A percentile compares a stretch with the other conserved stretches of the same genome.
These are phyloP conservation scores for Groenewaldozyma sp. DNA, from an alignment of 1,139 yeast genomes.

Conservation along the genomic window DNA sequence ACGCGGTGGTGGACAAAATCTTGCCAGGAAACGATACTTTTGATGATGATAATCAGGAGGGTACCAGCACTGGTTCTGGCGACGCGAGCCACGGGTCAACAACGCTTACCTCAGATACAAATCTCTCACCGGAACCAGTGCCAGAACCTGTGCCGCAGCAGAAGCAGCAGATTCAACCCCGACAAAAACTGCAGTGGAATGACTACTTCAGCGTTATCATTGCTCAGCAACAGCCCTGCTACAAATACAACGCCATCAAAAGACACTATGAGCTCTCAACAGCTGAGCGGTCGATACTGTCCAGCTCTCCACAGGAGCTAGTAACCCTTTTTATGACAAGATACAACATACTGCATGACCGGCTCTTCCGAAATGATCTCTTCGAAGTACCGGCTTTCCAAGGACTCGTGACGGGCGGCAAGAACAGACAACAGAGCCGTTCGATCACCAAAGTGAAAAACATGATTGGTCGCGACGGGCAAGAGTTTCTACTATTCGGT, in stretches of 20 bases:
- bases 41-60: slow-evolving; percentile 1
- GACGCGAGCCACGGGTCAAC: slow-evolving; percentile 1
- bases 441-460: slow-evolving; percentile 76
- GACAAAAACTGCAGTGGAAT: slow-evolving; percentile 41
- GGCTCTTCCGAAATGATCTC: slow-evolving; percentile 65
- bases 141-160: too few relatives aligned
- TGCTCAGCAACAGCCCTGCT: slow-evolving; percentile 58
- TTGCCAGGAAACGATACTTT: slow-evolving; percentile 3
- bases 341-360: slow-evolving; percentile 54
- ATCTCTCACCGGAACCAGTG: too few relatives aligned
- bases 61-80: neutral
- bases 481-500: slow-evolving; percentile 70
- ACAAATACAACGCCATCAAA: slow-evolving; percentile 53
- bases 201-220: slow-evolving; percentile 62
- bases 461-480: slow-evolving; percentile 74
- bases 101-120: neutral
- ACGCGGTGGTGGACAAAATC: neutral
- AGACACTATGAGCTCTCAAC: slow-evolving; percentile 46
- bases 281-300: slow-evolving; percentile 22
- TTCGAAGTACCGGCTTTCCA: slow-evolving; percentile 46
- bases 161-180: neutral
- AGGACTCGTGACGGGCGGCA: slow-evolving; percentile 14
- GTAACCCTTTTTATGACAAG: slow-evolving; percentile 37
- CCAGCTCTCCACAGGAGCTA: slow-evolving; percentile 28
- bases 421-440: slow-evolving; percentile 41